phyloP scores from a whole-genome alignment of 176 grass and related monocot species.

The Pharus latifolius region DNA sequence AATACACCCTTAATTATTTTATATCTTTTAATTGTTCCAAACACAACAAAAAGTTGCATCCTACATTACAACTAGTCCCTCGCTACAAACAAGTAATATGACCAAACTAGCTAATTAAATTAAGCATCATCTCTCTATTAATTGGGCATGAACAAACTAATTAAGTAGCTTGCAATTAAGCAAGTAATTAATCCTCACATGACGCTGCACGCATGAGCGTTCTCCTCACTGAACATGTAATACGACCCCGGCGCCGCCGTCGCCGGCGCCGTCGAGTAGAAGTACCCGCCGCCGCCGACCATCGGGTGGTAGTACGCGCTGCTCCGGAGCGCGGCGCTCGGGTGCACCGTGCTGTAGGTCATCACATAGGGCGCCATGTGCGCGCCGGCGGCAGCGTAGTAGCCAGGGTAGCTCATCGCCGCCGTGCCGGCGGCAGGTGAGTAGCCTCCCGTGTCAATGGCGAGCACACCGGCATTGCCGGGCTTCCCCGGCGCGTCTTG shows the following conservation, averaged over 20 bases:
- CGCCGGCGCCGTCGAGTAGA: constrained; percentile 49
- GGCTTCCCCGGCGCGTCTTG: constrained; percentile 14
- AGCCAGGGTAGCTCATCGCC: constrained; percentile 24
- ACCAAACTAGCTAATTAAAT: not conserved
- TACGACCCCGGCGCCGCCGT: constrained; percentile 54
- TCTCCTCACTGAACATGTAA: constrained; percentile 98
- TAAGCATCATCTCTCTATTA: no score
- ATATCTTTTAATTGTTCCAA: not conserved
- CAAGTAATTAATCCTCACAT: constrained; percentile 41
- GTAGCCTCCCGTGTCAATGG: constrained; percentile 4
- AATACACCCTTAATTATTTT: not conserved
- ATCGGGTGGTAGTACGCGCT: constrained; percentile 49
- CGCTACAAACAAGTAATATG: not conserved
- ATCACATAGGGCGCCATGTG: constrained; percentile 56
- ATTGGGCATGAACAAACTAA: no score
- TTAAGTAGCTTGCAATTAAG: no score
- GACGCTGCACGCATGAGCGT: constrained; percentile 80
- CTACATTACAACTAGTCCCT: not conserved
- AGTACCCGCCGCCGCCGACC: constrained; percentile 30
- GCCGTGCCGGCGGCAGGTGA: not conserved
- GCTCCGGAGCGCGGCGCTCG: constrained; percentile 43
- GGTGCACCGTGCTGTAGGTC: constrained; percentile 66
- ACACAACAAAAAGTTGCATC: constrained; percentile 7
- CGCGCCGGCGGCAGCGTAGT: not conserved
- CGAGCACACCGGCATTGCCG: not conserved